Percentiles rank a stretch among this genome's conserved stretches.
Evolutionary conservation across 176 grass and related monocot genomes (phyloP).

Genomic region (Carex littledalei): DNA sequence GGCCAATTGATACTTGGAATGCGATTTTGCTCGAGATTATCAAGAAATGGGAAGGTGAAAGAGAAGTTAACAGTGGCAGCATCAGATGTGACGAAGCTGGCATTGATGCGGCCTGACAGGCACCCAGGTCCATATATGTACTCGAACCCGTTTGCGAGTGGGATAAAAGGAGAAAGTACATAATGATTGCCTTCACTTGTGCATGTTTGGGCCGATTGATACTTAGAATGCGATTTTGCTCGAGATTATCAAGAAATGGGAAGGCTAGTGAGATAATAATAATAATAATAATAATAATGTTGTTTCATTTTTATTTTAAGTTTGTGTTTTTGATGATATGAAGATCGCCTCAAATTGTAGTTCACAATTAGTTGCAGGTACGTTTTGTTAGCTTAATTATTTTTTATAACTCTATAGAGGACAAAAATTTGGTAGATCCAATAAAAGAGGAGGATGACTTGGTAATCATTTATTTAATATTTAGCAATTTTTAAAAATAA

Average conservation of each 20-base stretch:
- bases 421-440: neutral
- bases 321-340: neutral
- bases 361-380: neutral
- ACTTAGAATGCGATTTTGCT: conserved; percentile 77
- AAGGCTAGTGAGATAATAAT: neutral
- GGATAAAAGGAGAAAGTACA: conserved; percentile 31
- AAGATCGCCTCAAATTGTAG: neutral
- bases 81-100: conserved; percentile 47
- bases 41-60: conserved; percentile 38
- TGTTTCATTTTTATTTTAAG: neutral
- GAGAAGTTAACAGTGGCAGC: conserved; percentile 23
- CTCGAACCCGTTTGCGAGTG: conserved; percentile 44
- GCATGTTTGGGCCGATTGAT: conserved; percentile 65
- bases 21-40: conserved; percentile 57
- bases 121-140: conserved; percentile 58
- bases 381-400: neutral
- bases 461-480: too few species aligned
- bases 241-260: conserved; percentile 53
- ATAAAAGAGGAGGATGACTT: too few species aligned
- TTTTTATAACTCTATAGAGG: neutral
- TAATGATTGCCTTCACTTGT: conserved; percentile 87
- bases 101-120: conserved; percentile 45
- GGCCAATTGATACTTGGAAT: conserved; percentile 79
- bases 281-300: neutral
- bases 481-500: too few species aligned